Base-by-base conservation (phyloP, 805 yeast genomes). In the Metschnikowia vanudenii region DNA sequence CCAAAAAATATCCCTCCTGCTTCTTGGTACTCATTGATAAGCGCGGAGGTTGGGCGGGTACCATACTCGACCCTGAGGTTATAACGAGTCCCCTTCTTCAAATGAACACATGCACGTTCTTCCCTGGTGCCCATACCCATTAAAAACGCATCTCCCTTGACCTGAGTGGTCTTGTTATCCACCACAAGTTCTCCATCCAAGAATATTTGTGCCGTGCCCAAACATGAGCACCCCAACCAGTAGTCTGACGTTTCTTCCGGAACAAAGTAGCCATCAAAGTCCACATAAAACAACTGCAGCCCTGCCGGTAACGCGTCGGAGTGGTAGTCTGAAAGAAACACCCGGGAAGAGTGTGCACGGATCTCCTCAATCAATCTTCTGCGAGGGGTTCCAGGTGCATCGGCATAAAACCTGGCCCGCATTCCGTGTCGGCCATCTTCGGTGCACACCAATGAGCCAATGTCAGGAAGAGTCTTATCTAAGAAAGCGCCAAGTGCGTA, bases 171-270 rank as follows among this genome's bases (percentile, higher is more conserved):
- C 54, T 70, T 74, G 63, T 81, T 80, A 60, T 82, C 85, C 41
- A 80, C 76, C 28, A 82, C 65, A 46, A 80, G 63, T 54, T 75
- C 55, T 46, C 63, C 84, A 54, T 82, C 75, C 41, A 81, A 59
- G 53, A 69, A 82, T 18, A 82, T 49, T 57, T 73, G 74, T 26
- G 81, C 84, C 33, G 84, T 76, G 17, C 87, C 87, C 41, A 67
- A 56, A 30, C 74, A 75, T 12, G 77, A 62, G 43, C 78, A 60
- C 18, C 85, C 85, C 54, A 82, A 73, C 45, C 72, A 73, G 55
- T 75, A 81, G 13, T 60, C 67, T 9, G 76, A 82, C 39, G 74
- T 52, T 37, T 66, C 71, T 30, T 76, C 80, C 3, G 85, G 79
- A 8, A 52, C 60, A 51, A 69, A 79, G 31, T 59, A 49, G 37